Evolutionary conservation across 1,139 yeast species (phyloP).

Genomic region (Candida sojae): DNA sequence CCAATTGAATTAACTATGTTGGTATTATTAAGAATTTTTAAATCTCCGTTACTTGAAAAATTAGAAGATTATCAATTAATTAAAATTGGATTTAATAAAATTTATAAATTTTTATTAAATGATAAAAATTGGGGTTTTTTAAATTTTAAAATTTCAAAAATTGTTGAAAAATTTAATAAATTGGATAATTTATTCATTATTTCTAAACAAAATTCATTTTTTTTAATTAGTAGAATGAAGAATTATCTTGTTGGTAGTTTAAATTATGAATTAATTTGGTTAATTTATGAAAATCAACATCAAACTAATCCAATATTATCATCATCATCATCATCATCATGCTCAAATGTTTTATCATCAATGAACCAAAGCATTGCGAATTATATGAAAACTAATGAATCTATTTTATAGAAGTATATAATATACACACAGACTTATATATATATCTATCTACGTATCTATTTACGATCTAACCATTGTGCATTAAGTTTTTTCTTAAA

Average conservation of each 20-base stretch:
- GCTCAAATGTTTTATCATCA: neutral
- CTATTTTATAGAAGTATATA: slow-evolving; percentile 13
- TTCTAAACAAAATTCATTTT: slow-evolving; percentile 20
- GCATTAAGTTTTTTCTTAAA: slow-evolving; percentile 45
- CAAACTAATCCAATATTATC: neutral
- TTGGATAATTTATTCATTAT: slow-evolving; percentile 14
- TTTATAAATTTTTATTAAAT: slow-evolving; percentile 24
- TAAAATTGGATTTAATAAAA: slow-evolving; percentile 29
- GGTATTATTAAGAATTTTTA: slow-evolving; percentile 35
- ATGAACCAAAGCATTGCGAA: slow-evolving; percentile 22
- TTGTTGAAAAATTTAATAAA: slow-evolving; percentile 32
- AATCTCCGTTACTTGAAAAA: slow-evolving; percentile 36
- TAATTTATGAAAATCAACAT: slow-evolving; percentile 30
- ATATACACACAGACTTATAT: neutral
- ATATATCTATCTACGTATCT: slow-evolving; percentile 5
- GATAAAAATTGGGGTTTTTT: slow-evolving; percentile 26
- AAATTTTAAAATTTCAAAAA: slow-evolving; percentile 29
- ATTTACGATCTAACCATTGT: slow-evolving; percentile 30
- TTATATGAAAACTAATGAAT: slow-evolving; percentile 18
- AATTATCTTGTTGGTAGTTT: slow-evolving; percentile 42
- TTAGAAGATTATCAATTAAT: slow-evolving; percentile 32
- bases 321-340: no score
- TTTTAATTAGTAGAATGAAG: slow-evolving; percentile 37
- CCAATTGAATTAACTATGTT: slow-evolving; percentile 38
- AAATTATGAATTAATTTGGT: slow-evolving; percentile 44